phyloP scores from a whole-genome alignment of 805 yeast species.

The Saturnispora saitoi region DNA sequence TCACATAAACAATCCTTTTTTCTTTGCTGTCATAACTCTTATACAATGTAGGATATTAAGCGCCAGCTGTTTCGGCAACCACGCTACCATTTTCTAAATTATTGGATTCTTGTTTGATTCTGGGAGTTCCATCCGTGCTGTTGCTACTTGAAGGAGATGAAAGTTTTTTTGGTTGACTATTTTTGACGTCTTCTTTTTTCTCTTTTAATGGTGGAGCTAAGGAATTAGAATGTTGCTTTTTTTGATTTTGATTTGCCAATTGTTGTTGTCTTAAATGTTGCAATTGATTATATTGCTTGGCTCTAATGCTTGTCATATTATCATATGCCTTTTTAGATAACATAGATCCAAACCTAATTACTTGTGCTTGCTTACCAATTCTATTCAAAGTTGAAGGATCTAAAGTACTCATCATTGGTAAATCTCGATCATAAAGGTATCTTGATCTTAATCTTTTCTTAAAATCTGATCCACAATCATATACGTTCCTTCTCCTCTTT shows the following conservation, averaged over 20 bases:
- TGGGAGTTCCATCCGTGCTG: background rate
- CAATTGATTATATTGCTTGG: conserved; percentile 41
- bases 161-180: background rate
- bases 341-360: conserved; percentile 88
- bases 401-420: conserved; percentile 39
- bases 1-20: background rate
- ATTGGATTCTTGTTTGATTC: background rate
- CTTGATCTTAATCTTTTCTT: conserved; percentile 38
- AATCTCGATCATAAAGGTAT: conserved; percentile 43
- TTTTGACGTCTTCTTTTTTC: background rate
- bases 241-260: conserved; percentile 26
- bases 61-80: background rate
- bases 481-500: conserved; percentile 24
- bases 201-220: conserved; percentile 1
- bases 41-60: background rate
- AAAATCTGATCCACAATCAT: conserved; percentile 27
- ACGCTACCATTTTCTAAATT: background rate
- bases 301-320: conserved; percentile 68
- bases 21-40: background rate
- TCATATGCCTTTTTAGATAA: conserved; percentile 80
- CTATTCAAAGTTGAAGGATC: conserved; percentile 82
- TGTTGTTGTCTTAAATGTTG: conserved; percentile 29
- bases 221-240: conserved; percentile 5
- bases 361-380: conserved; percentile 79
- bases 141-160: background rate